Evolutionary conservation across 129 eudicot genomes (phyloP).

Genomic region (Kitagawia praeruptora): DNA sequence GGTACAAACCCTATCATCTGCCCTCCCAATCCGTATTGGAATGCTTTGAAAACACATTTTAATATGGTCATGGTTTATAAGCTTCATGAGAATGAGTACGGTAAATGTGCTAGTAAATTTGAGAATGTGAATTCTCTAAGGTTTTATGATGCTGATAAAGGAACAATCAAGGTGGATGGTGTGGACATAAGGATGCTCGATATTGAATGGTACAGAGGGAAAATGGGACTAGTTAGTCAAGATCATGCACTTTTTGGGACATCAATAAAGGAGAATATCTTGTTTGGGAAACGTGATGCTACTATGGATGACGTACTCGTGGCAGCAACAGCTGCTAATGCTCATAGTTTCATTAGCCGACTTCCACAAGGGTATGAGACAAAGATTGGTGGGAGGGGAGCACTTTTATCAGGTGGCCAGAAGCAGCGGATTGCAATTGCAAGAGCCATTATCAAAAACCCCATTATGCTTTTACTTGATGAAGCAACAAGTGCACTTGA

Average conservation of each 20-base stretch:
- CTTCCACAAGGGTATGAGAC: constrained; percentile 95
- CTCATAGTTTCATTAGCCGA: constrained; percentile 74
- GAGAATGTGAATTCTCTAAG: no score
- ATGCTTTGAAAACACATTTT: no score
- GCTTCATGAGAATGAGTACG: no score
- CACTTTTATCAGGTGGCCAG: constrained; percentile 93
- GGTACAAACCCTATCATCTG: no score
- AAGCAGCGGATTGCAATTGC: constrained; percentile 90
- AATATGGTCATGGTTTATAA: no score
- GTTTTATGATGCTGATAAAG: no score
- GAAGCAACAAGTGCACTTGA: constrained; percentile 99
- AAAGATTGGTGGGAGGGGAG: constrained; percentile 96
- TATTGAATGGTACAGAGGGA: constrained; percentile 68
- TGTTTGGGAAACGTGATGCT: constrained; percentile 86
- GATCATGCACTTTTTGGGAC: constrained; percentile 92
- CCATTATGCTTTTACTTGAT: constrained; percentile 82
- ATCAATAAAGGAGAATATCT: constrained; percentile 72
- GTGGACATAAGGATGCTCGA: constrained; percentile 49
- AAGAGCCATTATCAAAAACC: constrained; percentile 78
- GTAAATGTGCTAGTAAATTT: no score
- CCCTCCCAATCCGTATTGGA: no score
- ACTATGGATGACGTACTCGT: constrained; percentile 79
- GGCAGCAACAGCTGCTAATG: constrained; percentile 91
- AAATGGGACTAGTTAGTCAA: constrained; percentile 94
- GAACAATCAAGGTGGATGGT: no score